A percentile compares a stretch with the other conserved stretches of the same genome.
Conservation (phyloP, 2,329 filamentous ascomycete species). For the Talaromyces sp. region DNA sequence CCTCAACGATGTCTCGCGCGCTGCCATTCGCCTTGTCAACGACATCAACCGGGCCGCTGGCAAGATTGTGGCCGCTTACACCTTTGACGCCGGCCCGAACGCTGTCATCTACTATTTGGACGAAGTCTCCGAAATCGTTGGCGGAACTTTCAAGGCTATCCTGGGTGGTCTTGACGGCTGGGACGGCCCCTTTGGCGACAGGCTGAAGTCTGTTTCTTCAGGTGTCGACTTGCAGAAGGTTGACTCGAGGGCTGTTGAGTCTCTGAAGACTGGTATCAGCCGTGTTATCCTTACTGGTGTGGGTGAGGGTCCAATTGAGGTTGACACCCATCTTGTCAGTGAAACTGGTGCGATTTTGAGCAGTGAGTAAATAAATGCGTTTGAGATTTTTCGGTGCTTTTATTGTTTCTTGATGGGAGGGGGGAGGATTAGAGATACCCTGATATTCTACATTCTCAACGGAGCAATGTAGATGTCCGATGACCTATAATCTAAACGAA, state of each 20-base stretch:
- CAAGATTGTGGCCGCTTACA: slow-evolving; percentile 82
- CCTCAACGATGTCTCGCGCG: slow-evolving; percentile 87
- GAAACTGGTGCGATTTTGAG: slow-evolving; percentile 53
- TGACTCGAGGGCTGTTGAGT: slow-evolving; percentile 48
- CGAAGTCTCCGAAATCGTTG: slow-evolving; percentile 65
- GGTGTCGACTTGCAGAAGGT: slow-evolving; percentile 59
- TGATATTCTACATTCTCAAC: not conserved
- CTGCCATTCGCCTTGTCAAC: slow-evolving; percentile 84
- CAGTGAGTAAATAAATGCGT: not conserved
- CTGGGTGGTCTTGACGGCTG: slow-evolving; percentile 58
- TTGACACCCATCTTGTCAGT: slow-evolving; percentile 69
- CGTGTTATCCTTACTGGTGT: slow-evolving; percentile 88
- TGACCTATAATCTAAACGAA: not conserved
- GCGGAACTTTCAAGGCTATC: slow-evolving; percentile 70
- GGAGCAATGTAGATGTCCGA: not conserved
- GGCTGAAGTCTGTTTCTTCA: slow-evolving; percentile 47
- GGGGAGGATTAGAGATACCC: slow-evolving; percentile 1
- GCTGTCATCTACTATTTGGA: slow-evolving; percentile 93
- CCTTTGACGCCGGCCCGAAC: slow-evolving; percentile 95
- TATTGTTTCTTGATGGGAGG: not conserved
- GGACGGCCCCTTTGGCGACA: slow-evolving; percentile 55
- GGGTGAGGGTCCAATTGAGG: slow-evolving; percentile 79
- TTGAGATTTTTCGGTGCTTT: not conserved
- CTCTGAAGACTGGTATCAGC: slow-evolving; percentile 73
- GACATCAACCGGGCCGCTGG: slow-evolving; percentile 77